Percentiles rank a stretch among this genome's conserved stretches.
Conservation (phyloP, 768 basidiomycete genomes). For the Naganishia friedmannii region DNA sequence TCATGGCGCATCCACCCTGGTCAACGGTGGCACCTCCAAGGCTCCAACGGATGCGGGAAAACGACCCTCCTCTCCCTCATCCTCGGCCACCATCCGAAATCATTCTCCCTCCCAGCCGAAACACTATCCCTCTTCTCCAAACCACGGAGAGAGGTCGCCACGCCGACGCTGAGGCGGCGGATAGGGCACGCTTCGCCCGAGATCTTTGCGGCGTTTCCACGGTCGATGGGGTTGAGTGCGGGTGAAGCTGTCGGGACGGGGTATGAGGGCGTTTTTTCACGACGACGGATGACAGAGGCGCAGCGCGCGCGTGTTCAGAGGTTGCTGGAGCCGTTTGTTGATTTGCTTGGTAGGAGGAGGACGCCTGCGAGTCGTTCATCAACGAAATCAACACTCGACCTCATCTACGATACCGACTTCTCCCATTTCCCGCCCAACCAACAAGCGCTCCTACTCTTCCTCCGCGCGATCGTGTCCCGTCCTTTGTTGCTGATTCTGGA, state of each 20-base stretch:
- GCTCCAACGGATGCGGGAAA: slow-evolving; percentile 91
- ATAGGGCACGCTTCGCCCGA: slow-evolving; percentile 86
- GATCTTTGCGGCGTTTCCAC: slow-evolving; percentile 83
- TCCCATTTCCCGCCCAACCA: slow-evolving; percentile 67
- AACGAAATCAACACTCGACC: slow-evolving; percentile 43
- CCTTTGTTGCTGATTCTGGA: slow-evolving; percentile 79
- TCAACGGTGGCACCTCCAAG: slow-evolving; percentile 85
- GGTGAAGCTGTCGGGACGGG: slow-evolving; percentile 82
- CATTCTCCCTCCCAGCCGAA: slow-evolving; percentile 66
- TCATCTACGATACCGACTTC: slow-evolving; percentile 55
- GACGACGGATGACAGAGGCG: slow-evolving; percentile 54
- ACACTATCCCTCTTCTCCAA: slow-evolving; percentile 62
- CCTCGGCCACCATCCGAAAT: slow-evolving; percentile 92
- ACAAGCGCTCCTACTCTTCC: slow-evolving; percentile 75
- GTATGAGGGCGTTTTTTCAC: slow-evolving; percentile 78
- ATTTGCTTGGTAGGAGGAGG: slow-evolving; percentile 21
- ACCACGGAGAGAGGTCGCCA: slow-evolving; percentile 67
- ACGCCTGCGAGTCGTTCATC: background rate
- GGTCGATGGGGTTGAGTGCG: slow-evolving; percentile 64
- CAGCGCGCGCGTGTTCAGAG: slow-evolving; percentile 58
- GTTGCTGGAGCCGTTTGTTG: slow-evolving; percentile 63
- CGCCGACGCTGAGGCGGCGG: slow-evolving; percentile 61
- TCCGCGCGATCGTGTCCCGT: slow-evolving; percentile 75
- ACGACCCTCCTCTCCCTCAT: slow-evolving; percentile 85
- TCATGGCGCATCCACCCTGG: slow-evolving; percentile 78